phyloP scores from a whole-genome alignment of 805 yeast genomes.

The Allodekkera sacchari region DNA sequence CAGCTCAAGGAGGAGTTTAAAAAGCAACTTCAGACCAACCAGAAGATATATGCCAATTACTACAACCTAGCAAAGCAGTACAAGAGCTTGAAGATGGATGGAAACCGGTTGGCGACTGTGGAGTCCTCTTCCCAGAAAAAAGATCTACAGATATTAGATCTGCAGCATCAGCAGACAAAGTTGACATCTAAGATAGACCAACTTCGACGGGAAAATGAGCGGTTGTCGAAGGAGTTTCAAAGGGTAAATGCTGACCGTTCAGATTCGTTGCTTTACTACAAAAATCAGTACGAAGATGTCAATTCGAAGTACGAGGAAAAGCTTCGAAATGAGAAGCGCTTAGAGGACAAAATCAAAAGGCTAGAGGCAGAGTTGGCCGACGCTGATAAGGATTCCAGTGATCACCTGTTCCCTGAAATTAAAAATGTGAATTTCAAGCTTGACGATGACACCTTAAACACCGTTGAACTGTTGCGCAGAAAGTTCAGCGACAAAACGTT shows the following conservation, averaged over 20 bases:
- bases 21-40: constrained; percentile 1
- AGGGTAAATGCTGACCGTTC: not conserved
- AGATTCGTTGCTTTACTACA: constrained; percentile 9
- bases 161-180: not conserved
- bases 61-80: constrained; percentile 1
- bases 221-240: not conserved
- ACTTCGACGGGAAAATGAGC: not conserved
- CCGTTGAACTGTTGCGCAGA: constrained; percentile 1
- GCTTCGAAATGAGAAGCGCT: constrained; percentile 6
- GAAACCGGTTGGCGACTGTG: not conserved
- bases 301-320: constrained; percentile 7
- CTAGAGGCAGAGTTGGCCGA: constrained; percentile 3
- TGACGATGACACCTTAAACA: constrained; percentile 1
- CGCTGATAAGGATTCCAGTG: constrained; percentile 1
- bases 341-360: not conserved
- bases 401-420: not conserved
- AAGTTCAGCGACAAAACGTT: constrained; percentile 1
- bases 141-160: not conserved
- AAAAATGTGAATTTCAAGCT: not conserved
- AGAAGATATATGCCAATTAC: constrained; percentile 2
- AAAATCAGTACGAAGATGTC: constrained; percentile 13
- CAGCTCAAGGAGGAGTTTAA: constrained; percentile 4
- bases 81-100: not conserved
- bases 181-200: not conserved
- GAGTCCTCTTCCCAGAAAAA: constrained; percentile 2